These are phyloP conservation scores for Pythium aristosporum DNA, from an alignment of 352 stramenopile genomes.

Conservation along the genomic window DNA sequence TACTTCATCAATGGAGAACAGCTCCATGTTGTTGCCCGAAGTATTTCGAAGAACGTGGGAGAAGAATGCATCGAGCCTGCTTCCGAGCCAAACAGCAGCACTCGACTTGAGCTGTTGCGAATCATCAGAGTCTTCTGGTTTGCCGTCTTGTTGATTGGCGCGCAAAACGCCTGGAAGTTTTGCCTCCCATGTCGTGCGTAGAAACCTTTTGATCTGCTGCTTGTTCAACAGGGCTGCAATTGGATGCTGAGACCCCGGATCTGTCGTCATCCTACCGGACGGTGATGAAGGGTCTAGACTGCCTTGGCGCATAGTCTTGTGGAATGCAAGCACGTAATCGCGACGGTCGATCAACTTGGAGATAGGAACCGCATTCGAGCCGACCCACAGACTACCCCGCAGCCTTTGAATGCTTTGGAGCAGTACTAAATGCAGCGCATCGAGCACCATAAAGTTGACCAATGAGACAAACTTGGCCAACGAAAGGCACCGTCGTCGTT, in stretches of 20 bases:
- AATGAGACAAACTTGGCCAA: constrained; percentile 54
- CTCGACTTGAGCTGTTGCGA: constrained; percentile 13
- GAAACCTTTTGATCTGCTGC: constrained; percentile 48
- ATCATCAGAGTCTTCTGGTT: neutral
- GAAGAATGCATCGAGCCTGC: constrained; percentile 25
- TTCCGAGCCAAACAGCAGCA: constrained; percentile 25
- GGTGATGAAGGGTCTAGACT: neutral
- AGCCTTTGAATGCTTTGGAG: constrained; percentile 47
- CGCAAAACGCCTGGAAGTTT: constrained; percentile 28
- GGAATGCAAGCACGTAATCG: constrained; percentile 35
- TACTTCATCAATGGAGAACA: constrained; percentile 17
- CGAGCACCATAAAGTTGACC: constrained; percentile 59
- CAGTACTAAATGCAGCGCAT: constrained; percentile 37
- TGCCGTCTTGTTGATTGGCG: neutral
- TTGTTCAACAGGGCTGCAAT: constrained; percentile 24
- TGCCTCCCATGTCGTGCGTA: constrained; percentile 38
- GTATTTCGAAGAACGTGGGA: constrained; percentile 11
- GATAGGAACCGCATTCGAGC: constrained; percentile 42
- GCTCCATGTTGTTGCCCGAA: constrained; percentile 6
- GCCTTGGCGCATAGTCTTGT: constrained; percentile 20
- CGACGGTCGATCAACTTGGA: constrained; percentile 30
- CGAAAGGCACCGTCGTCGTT: constrained; percentile 49
- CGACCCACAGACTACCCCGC: constrained; percentile 36
- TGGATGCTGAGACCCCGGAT: neutral
- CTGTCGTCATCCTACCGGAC: neutral